Base-by-base conservation (phyloP, 768 basidiomycete genomes). In the Hortiboletus flavorubellus region DNA sequence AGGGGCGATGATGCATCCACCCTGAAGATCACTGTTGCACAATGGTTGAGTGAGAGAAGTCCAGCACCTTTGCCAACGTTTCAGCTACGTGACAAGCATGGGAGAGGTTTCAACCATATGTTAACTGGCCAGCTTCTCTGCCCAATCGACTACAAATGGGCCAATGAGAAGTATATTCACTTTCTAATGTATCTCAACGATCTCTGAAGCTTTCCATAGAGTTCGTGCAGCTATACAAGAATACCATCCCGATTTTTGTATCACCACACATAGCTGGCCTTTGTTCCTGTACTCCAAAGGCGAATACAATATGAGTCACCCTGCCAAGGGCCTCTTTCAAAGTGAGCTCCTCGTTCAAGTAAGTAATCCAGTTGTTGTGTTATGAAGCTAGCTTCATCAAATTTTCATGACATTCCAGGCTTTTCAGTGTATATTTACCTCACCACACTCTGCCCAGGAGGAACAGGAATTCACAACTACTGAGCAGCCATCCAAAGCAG, bases 61-160 rank as follows among this genome's bases (percentile, higher is more conserved):
- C 50, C 52, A 23, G n/a, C n/a, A 15, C 46, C 49, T 9, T 18
- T 37, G 3, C 52, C 53, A 0, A 31, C 31, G 7, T 10, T 62
- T 21, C 8, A 5, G 1, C 4, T 29, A 1, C 3, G n/a, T 40
- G 8, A 3, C 0, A 16, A 30, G 34, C 2, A 53, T 48, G 37
- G 5, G 8, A 15, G 55, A 42, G 54, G 59, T 0, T 58, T 63
- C 23, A 18, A 30, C 3, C 46, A 63, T 8, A 35, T 58, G 2
- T 5, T 29, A 11, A 63, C 56, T 1, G 61, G 55, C 4, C 4
- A n/a, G 7, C 38, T 63, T 2, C 37, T 63, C 4, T 58, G 54
- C 30, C 59, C 56, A 0, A 40, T 55, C 2, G 59, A 63, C 38
- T 63, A 60, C 26, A 16, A 63, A 16, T 63, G 62, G 62, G 11